Conservation (phyloP, 2,329 filamentous ascomycete species). For the Aspergillus texensis region DNA sequence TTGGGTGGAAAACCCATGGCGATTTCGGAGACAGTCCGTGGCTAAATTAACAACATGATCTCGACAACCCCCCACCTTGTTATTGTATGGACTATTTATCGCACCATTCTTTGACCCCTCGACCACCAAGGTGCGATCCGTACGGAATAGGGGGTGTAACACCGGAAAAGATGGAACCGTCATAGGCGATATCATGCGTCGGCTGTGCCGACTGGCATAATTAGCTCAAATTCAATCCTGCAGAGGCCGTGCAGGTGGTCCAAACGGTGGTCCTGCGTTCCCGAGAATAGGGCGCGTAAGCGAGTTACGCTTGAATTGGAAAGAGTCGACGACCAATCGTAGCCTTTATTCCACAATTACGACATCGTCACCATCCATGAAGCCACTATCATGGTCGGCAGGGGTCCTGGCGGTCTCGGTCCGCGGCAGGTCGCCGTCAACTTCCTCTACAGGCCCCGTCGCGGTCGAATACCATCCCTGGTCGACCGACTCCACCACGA, state of each 20-base stretch:
- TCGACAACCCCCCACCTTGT: background rate
- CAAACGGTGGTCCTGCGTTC: slow-evolving; percentile 1
- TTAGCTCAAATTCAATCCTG: slow-evolving; percentile 10
- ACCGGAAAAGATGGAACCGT: slow-evolving; percentile 15
- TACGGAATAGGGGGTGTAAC: slow-evolving; percentile 6
- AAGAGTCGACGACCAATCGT: slow-evolving; percentile 4
- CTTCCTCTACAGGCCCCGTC: slow-evolving; percentile 24
- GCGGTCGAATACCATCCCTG: slow-evolving; percentile 42
- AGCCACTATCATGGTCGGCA: slow-evolving; percentile 24
- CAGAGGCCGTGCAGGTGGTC: background rate
- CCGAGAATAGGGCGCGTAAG: background rate
- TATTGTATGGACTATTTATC: slow-evolving; percentile 4
- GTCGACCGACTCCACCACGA: slow-evolving; percentile 44
- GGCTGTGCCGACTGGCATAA: slow-evolving; percentile 2
- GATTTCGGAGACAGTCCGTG: background rate
- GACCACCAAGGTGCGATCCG: slow-evolving; percentile 3
- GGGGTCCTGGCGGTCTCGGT: slow-evolving; percentile 15
- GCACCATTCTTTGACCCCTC: slow-evolving; percentile 11
- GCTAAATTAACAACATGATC: background rate
- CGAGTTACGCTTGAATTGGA: background rate
- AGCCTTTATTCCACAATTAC: slow-evolving; percentile 35
- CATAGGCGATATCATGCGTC: slow-evolving; percentile 8
- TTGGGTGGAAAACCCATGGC: background rate
- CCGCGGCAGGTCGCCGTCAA: slow-evolving; percentile 19
- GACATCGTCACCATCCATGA: slow-evolving; percentile 39